These are phyloP conservation scores for Loxodes magnus DNA, from an alignment of 73 alveolate genomes.

Conservation along the genomic window DNA sequence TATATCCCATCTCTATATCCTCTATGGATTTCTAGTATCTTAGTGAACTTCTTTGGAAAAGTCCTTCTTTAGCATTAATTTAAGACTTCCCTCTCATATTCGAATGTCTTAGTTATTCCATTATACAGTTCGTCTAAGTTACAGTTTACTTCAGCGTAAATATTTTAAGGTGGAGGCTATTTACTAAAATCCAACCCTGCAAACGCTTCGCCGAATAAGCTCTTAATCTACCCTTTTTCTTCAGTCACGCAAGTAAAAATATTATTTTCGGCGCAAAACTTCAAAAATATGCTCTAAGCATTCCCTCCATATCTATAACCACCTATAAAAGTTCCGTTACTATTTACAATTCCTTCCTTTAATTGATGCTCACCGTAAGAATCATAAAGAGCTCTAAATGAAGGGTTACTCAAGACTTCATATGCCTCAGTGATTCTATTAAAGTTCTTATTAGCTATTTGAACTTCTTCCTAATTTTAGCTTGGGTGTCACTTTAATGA, in stretches of 20 bases:
- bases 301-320: constrained; percentile 88
- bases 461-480: constrained; percentile 45
- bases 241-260: constrained; percentile 72
- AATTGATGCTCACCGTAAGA: constrained; percentile 76
- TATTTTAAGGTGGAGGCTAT: constrained; percentile 36
- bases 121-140: constrained; percentile 65
- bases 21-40: constrained; percentile 63
- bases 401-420: constrained; percentile 79
- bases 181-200: constrained; percentile 34
- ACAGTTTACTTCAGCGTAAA: constrained; percentile 51
- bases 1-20: constrained; percentile 65
- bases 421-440: constrained; percentile 84
- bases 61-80: constrained; percentile 64
- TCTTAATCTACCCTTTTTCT: constrained; percentile 17
- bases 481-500: constrained; percentile 93
- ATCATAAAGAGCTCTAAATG: constrained; percentile 61
- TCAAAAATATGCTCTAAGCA: constrained; percentile 82
- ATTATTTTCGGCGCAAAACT: constrained; percentile 83
- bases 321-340: constrained; percentile 37
- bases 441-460: constrained; percentile 58
- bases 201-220: constrained; percentile 49
- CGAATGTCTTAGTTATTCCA: constrained; percentile 64
- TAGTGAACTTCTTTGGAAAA: background rate
- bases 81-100: constrained; percentile 39
- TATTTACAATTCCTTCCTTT: constrained; percentile 66